Percentiles rank a stretch among this genome's conserved stretches.
These are phyloP conservation scores for Paraphoma sp. DNA, from an alignment of 2,329 filamentous ascomycete species.

Conservation along the genomic window DNA sequence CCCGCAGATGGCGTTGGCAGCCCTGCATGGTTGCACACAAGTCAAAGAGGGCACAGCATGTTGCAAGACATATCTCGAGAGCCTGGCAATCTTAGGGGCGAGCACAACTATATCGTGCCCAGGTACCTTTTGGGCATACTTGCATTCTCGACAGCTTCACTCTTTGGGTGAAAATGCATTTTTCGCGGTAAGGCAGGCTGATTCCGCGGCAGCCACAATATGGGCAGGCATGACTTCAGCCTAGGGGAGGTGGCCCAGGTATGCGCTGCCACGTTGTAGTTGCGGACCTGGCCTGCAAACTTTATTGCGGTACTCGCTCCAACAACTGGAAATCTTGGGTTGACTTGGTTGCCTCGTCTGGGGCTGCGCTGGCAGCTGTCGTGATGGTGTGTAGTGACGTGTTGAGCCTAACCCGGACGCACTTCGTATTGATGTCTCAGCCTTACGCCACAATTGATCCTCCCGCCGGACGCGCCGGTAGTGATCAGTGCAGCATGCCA, in stretches of 20 bases:
- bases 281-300: not conserved
- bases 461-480: no score
- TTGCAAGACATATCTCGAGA: not conserved
- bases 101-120: not conserved
- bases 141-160: slow-evolving; percentile 5
- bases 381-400: not conserved
- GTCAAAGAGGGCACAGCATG: not conserved
- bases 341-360: not conserved
- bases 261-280: not conserved
- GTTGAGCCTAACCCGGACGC: not conserved
- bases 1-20: not conserved
- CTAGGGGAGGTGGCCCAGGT: not conserved
- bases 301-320: not conserved
- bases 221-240: not conserved
- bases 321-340: not conserved
- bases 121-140: slow-evolving; percentile 1
- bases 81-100: not conserved
- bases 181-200: not conserved
- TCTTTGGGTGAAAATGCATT: not conserved
- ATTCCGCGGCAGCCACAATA: not conserved
- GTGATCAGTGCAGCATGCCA: no score
- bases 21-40: not conserved
- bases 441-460: not conserved
- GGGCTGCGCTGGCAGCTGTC: not conserved
- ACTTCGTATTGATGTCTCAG: not conserved